Percentiles rank a stretch among this genome's conserved stretches.
Evolutionary conservation across 495 filamentous ascomycete genomes (phyloP).

Genomic region (Neurospora sp.): DNA sequence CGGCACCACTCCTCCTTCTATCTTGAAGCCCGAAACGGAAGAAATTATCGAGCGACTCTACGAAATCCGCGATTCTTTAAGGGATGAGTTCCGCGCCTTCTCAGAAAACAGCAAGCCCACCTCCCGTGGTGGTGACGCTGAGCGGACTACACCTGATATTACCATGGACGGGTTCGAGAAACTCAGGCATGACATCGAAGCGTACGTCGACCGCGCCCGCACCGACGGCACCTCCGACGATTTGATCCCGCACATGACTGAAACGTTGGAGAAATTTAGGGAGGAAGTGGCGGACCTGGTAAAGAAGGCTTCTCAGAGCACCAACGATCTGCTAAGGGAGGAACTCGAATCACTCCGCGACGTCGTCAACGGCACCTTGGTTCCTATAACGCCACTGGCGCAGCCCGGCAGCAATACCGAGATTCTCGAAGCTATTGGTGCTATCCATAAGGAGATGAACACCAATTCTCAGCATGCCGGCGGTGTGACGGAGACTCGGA

Average conservation of each 20-base stretch:
- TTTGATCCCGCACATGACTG: conserved; percentile 62
- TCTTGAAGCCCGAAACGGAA: neutral
- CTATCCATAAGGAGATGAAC: conserved; percentile 52
- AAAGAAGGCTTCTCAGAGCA: conserved; percentile 29
- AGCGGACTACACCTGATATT: conserved; percentile 65
- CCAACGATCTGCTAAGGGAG: conserved; percentile 59
- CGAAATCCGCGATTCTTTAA: conserved; percentile 65
- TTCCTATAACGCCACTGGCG: conserved; percentile 38
- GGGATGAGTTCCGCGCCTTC: conserved; percentile 47
- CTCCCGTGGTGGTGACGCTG: conserved; percentile 59
- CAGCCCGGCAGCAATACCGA: conserved; percentile 39
- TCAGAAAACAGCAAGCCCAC: conserved; percentile 63
- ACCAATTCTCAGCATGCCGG: conserved; percentile 25
- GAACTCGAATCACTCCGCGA: conserved; percentile 72
- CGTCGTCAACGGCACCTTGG: conserved; percentile 56
- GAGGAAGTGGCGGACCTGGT: conserved; percentile 54
- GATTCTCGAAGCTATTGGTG: conserved; percentile 56
- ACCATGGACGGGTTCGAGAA: conserved; percentile 77
- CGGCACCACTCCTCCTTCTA: conserved; percentile 4
- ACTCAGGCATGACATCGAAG: conserved; percentile 69
- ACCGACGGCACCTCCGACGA: conserved; percentile 57
- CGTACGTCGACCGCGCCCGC: conserved; percentile 59
- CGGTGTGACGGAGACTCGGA: conserved; percentile 40
- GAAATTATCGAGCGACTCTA: conserved; percentile 45
- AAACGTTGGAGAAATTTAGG: conserved; percentile 61